Evolutionary conservation across 768 basidiomycete genomes (phyloP).

Genomic region (Rhodotorula kratochvilovae): DNA sequence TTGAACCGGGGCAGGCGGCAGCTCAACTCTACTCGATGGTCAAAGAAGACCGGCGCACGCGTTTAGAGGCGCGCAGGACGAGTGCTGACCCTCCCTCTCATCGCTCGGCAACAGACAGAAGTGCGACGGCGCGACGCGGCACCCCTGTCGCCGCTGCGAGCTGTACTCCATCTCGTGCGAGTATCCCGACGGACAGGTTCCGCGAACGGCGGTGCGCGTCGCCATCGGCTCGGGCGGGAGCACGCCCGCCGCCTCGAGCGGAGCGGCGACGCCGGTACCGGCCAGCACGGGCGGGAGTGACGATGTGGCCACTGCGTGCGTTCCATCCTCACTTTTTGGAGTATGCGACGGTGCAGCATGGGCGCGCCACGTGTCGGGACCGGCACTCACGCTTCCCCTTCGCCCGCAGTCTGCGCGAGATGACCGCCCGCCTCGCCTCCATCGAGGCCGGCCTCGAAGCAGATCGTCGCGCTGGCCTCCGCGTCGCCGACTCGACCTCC

Average conservation of each 20-base stretch:
- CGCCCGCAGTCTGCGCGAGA: conserved; percentile 8
- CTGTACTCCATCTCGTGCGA: conserved; percentile 4
- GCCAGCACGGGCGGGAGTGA: not conserved
- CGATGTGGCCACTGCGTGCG: not conserved
- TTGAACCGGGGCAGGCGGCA: no score
- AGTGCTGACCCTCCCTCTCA: not conserved
- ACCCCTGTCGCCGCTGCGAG: conserved; percentile 25
- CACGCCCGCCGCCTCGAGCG: not conserved
- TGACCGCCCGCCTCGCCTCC: conserved; percentile 15
- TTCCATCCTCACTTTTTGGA: not conserved
- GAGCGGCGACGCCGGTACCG: not conserved
- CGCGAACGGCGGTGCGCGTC: not conserved
- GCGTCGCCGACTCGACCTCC: not conserved
- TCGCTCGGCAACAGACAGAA: conserved; percentile 17
- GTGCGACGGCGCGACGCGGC: conserved; percentile 21
- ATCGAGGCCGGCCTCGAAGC: conserved; percentile 29
- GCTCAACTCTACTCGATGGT: no score
- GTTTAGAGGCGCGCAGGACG: no score
- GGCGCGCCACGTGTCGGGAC: no score
- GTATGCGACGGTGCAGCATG: no score
- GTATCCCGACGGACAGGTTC: conserved; percentile 18
- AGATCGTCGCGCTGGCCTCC: conserved; percentile 9
- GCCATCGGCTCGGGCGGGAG: not conserved
- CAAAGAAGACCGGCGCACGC: no score
- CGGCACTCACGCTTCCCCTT: not conserved